These are phyloP conservation scores for Daldinia childiae DNA, from an alignment of 495 filamentous ascomycete genomes.

Conservation along the genomic window DNA sequence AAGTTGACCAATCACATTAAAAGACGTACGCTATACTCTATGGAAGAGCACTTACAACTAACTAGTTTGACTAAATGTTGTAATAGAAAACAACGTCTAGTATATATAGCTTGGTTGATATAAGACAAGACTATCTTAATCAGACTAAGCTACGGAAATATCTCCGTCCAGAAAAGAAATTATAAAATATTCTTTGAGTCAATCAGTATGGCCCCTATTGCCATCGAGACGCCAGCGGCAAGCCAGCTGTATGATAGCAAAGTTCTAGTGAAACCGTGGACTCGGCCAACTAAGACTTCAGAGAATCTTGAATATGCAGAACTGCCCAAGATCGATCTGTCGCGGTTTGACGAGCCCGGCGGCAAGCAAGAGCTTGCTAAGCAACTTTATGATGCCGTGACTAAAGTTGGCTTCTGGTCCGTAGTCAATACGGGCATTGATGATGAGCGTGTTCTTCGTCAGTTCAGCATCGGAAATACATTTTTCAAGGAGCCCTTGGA, in stretches of 20 bases:
- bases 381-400: constrained; percentile 63
- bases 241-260: constrained; percentile 16
- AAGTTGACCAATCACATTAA: constrained; percentile 21
- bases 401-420: constrained; percentile 57
- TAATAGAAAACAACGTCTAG: background rate
- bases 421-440: constrained; percentile 46
- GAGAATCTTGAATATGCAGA: constrained; percentile 61
- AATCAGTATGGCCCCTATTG: constrained; percentile 48
- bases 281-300: constrained; percentile 48
- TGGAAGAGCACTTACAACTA: background rate
- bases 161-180: background rate
- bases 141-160: background rate
- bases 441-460: constrained; percentile 52
- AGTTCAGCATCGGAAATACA: constrained; percentile 53
- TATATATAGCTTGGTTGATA: background rate
- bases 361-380: constrained; percentile 63
- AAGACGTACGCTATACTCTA: background rate
- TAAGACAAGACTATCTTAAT: constrained; percentile 3
- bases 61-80: background rate
- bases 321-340: constrained; percentile 63
- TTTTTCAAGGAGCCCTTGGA: constrained; percentile 51
- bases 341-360: constrained; percentile 57
- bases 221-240: constrained; percentile 36
- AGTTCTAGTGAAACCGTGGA: constrained; percentile 51
- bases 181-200: background rate